Evolutionary conservation across 768 basidiomycete species (phyloP), one percentile per base, ranked within the genome.

Genomic region (Collybia nuda): DNA sequence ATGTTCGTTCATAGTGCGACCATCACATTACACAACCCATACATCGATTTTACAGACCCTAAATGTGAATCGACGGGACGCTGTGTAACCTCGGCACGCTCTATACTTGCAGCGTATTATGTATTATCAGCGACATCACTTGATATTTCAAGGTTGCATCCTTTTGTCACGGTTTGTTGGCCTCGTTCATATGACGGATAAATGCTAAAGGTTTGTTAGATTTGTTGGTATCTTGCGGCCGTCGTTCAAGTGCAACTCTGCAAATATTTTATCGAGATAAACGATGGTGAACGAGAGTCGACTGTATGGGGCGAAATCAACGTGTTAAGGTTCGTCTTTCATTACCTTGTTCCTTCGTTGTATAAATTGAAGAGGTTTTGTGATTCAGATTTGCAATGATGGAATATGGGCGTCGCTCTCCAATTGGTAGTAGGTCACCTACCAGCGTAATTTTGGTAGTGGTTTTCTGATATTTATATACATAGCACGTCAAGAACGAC

Each of bases 151-250:
- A 72, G 88, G 48, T 62, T 93, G 44, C 90, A 93, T 67, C 90
- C 90, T 14, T 90, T 90, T 60, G 85, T 87, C 18, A 85, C 85
- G 56, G 90, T 91, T 57, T 49, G 88, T 63, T 29, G 38, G 14
- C 18, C 48, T 26, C 56, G 44, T 55, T n/a, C 9, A 36, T 3
- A 18, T 42, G 8, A 18, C 15, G 22, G 1, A 15, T 15, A 17
- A 11, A 29, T 37, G 8, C 43, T 52, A 4, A 45, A 58, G 19
- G 50, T 47, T 55, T 40, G 44, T 60, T 38, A 90, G 88, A 92
- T 93, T 40, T 91, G 90, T 64, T 93, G 90, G 90, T 93, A 93
- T 66, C 81, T 93, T 14, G 91, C 90, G 6, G 90, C 91, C 12
- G 90, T 89, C 4, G 88, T 93, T 3, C 85, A 91, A 62, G 83